Conservation (phyloP, 2,329 filamentous ascomycete species). For the Aspergillus puulaauensis region DNA sequence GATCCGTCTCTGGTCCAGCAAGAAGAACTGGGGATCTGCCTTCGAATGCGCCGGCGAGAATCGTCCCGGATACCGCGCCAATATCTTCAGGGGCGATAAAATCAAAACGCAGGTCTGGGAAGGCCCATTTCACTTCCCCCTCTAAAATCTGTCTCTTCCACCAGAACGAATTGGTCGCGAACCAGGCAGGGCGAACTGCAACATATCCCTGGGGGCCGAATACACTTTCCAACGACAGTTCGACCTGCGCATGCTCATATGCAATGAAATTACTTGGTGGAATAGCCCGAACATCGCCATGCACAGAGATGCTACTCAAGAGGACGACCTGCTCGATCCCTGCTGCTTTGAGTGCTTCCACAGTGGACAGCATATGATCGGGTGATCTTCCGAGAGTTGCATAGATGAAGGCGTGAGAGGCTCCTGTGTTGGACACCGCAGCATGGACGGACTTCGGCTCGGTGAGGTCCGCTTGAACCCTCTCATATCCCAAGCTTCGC, state of each 20-base stretch:
- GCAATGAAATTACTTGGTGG: constrained; percentile 34
- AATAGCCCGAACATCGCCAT: constrained; percentile 26
- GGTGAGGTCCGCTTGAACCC: constrained; percentile 48
- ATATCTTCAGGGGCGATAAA: constrained; percentile 47
- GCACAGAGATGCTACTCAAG: constrained; percentile 44
- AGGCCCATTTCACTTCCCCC: constrained; percentile 32
- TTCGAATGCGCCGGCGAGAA: constrained; percentile 32
- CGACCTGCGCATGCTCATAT: constrained; percentile 46
- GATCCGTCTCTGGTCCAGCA: constrained; percentile 6
- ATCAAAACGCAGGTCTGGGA: constrained; percentile 36
- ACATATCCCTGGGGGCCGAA: constrained; percentile 41
- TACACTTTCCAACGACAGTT: constrained; percentile 43
- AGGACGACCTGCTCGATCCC: constrained; percentile 50
- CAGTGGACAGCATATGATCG: constrained; percentile 42
- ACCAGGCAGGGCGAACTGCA: constrained; percentile 45
- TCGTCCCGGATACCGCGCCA: constrained; percentile 42
- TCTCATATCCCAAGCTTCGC: constrained; percentile 29
- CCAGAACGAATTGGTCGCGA: constrained; percentile 44
- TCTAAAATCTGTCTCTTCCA: constrained; percentile 27
- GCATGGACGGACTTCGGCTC: constrained; percentile 40
- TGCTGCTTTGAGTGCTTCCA: constrained; percentile 45
- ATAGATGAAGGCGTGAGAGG: constrained; percentile 53
- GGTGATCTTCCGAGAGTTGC: constrained; percentile 23
- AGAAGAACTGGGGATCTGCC: constrained; percentile 24
- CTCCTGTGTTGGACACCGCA: constrained; percentile 41